Conservation (phyloP, 345 rosid species). For the Heritiera littoralis region DNA sequence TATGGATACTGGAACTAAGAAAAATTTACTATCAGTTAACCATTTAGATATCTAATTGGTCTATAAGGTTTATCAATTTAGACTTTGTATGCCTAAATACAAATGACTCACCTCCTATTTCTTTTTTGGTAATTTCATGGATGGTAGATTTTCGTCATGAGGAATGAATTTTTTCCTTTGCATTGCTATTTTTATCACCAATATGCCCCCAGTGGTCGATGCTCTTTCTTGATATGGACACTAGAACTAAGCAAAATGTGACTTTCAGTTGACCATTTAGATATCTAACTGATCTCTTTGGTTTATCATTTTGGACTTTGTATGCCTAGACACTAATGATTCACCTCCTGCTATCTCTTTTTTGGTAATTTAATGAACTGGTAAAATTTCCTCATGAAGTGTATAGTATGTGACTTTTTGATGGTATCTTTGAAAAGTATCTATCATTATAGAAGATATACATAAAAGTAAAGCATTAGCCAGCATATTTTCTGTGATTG, state of each 20-base stretch:
- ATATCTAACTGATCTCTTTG: background rate
- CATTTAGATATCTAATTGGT: background rate
- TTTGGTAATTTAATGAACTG: background rate
- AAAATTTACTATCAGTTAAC: background rate
- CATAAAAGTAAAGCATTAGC: background rate
- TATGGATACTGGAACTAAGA: background rate
- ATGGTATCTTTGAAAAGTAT: background rate
- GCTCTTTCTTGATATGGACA: background rate
- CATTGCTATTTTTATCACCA: background rate
- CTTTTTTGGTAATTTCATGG: no score
- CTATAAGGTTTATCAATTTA: background rate
- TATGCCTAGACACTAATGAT: background rate
- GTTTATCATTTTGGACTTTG: background rate
- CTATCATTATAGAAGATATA: background rate
- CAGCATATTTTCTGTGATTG: constrained; percentile 1
- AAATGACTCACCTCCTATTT: no score
- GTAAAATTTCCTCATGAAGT: background rate
- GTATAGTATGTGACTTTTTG: background rate
- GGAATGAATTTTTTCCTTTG: constrained; percentile 1
- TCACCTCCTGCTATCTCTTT: background rate
- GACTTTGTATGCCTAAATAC: no score
- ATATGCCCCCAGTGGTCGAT: background rate
- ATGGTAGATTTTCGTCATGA: background rate
- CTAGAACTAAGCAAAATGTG: background rate
- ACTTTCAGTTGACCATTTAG: background rate